Base-by-base conservation (phyloP, 495 filamentous ascomycete species). In the Penicillium roqueforti region DNA sequence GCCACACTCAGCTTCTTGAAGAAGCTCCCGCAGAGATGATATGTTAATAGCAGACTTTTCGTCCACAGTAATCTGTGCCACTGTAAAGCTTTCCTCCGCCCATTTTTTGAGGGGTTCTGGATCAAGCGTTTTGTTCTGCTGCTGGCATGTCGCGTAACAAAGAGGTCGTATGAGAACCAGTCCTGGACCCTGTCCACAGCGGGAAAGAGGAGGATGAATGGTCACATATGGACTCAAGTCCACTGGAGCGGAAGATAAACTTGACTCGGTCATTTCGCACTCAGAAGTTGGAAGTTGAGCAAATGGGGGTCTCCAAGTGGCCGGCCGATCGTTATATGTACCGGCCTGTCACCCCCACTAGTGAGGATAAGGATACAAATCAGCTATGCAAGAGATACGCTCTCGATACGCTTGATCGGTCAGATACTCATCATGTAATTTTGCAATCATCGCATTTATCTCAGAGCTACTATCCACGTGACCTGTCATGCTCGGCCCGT, bases 131-230 rank as follows among this genome's bases (percentile, higher is more conserved):
- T 56, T 46, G 29, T 66, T 68, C 19, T 60, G 40, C 16, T 47
- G 22, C n/a, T 66, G 58, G 29, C 56, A 70, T 2, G 54, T 39
- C 1, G 58, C 50, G 46, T 61, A 58, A 25, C 38, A 51, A 25
- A 23, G 31, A 3, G 71, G 63, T 8, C 60, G 55, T 45, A 81
- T 47, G 29, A 83, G 53, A 38, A 85, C 62, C 3, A 85, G 60
- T 20, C 79, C 80, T 4, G 83, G 83, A 1, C 83, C 83, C 26
- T 55, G 55, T 4, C 79, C 82, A 44, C 76, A 75, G 38, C 80
- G 75, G 3, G 83, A 80, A 34, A 84, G 76, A 36, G 82, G 83
- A 45, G 76, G 68, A 42, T 82, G 80, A 9, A 82, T 29, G 22
- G 51, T 40, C 7, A 61, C 46, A 20, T 54, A n/a, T 3, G n/a